Conservation (phyloP, 2,329 filamentous ascomycete genomes). For the Pyrenochaeta sp. region DNA sequence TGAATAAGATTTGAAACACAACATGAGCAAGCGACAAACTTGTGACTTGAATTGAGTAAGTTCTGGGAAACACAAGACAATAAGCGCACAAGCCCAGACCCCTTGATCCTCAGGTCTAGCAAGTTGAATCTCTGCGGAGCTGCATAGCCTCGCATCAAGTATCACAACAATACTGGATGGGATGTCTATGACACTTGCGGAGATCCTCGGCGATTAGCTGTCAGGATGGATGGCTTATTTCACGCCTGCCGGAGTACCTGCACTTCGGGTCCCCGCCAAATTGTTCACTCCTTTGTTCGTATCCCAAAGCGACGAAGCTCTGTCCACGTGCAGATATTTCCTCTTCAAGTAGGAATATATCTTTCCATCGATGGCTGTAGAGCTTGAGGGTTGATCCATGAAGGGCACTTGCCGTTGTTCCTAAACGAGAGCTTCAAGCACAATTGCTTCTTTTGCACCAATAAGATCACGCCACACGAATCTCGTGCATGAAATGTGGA, state of each 20-base stretch:
- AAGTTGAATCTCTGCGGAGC: no score
- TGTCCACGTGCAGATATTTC: background rate
- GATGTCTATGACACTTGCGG: no score
- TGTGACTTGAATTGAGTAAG: no score
- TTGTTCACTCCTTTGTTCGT: background rate
- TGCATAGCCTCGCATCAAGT: no score
- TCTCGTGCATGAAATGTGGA: background rate
- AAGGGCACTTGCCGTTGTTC: constrained; percentile 13
- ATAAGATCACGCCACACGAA: constrained; percentile 1
- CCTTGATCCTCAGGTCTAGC: no score
- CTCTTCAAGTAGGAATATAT: background rate
- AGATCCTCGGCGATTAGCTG: background rate
- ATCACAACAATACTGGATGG: no score
- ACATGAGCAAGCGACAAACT: no score
- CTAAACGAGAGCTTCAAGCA: constrained; percentile 12
- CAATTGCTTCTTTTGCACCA: constrained; percentile 6
- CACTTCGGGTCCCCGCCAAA: background rate
- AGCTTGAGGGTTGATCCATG: constrained; percentile 33
- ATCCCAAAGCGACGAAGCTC: background rate
- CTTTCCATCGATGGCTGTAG: constrained; percentile 23
- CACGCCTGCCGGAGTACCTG: background rate
- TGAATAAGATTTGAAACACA: no score
- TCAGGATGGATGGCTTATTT: background rate
- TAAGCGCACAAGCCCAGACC: no score
- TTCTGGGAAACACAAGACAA: no score